phyloP scores from a whole-genome alignment of 2,329 filamentous ascomycete species.

The Gnomoniopsis smithogilvyi region DNA sequence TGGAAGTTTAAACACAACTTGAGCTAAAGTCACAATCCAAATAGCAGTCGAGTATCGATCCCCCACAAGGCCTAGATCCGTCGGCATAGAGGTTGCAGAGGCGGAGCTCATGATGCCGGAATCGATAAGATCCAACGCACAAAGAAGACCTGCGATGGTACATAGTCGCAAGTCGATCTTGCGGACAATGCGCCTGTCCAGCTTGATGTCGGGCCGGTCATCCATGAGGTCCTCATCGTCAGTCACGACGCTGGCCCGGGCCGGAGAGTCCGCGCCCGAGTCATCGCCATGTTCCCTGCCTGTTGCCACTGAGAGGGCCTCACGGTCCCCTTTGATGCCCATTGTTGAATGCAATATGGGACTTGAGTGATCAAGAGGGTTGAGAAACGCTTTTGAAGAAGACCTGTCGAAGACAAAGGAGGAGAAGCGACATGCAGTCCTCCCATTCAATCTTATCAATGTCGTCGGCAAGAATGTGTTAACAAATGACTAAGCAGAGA shows the following conservation, averaged over 20 bases:
- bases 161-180: constrained; percentile 68
- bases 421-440: not conserved
- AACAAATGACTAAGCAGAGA: not conserved
- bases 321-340: not conserved
- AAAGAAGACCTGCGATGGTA: constrained; percentile 68
- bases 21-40: constrained; percentile 69
- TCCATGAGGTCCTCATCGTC: constrained; percentile 21
- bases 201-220: constrained; percentile 18
- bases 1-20: constrained; percentile 65
- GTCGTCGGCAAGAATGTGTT: too few relatives aligned
- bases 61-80: constrained; percentile 60
- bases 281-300: not conserved
- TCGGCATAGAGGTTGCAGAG: constrained; percentile 65
- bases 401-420: not conserved
- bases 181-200: constrained; percentile 48
- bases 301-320: not conserved
- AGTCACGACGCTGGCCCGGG: not conserved
- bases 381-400: not conserved
- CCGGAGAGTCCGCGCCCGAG: not conserved
- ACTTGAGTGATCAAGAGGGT: not conserved
- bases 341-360: not conserved
- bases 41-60: constrained; percentile 68
- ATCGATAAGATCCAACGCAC: constrained; percentile 67
- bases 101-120: constrained; percentile 67
- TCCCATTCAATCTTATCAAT: too few relatives aligned